Conservation (phyloP, 177 flowering plant genomes). For the Vitis hybrid region DNA sequence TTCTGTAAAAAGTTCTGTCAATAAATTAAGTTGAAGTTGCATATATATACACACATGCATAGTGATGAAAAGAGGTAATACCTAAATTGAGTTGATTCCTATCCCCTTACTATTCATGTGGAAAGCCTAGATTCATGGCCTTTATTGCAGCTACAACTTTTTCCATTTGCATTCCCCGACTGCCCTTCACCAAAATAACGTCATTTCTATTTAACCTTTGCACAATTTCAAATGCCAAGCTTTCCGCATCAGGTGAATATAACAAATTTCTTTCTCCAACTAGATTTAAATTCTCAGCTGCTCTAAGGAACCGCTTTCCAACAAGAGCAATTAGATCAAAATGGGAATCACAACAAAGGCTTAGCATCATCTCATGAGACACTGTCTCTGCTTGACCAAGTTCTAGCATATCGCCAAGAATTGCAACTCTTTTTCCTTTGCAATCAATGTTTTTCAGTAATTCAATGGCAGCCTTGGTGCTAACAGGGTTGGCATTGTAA, state of each 20-base stretch:
- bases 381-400: slow-evolving; percentile 27
- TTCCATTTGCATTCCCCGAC: slow-evolving; percentile 35
- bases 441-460: slow-evolving; percentile 27
- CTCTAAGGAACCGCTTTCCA: slow-evolving; percentile 26
- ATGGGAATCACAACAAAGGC: slow-evolving; percentile 17
- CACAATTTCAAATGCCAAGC: slow-evolving; percentile 19
- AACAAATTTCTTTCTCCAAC: slow-evolving; percentile 15
- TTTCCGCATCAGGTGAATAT: slow-evolving; percentile 12
- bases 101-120: not conserved
- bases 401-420: slow-evolving; percentile 42
- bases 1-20: no score
- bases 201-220: slow-evolving; percentile 18
- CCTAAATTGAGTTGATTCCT: no score
- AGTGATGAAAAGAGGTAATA: no score
- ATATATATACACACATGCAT: no score
- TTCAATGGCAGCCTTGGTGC: slow-evolving; percentile 30
- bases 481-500: slow-evolving; percentile 39
- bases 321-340: slow-evolving; percentile 29
- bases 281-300: slow-evolving; percentile 25
- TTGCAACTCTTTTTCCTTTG: slow-evolving; percentile 30
- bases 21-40: no score
- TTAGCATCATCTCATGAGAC: slow-evolving; percentile 27
- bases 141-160: slow-evolving; percentile 28
- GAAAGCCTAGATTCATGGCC: slow-evolving; percentile 4
- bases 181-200: slow-evolving; percentile 40